phyloP scores from a whole-genome alignment of 176 grass and related monocot genomes.

The Coix lacrymajobi region DNA sequence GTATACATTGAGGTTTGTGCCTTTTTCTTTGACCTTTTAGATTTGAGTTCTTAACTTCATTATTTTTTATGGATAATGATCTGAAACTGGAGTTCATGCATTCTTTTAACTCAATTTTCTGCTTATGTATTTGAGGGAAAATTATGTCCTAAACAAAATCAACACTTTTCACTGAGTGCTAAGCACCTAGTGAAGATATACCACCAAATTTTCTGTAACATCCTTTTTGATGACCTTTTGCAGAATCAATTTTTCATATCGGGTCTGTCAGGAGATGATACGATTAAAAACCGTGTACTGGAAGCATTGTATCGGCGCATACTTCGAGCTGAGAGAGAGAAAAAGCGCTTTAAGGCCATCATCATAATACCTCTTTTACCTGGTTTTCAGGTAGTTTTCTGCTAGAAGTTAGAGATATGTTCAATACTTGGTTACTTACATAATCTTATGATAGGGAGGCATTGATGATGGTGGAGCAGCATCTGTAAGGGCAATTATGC shows the following conservation, averaged over 20 bases:
- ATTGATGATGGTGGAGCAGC: slow-evolving; percentile 96
- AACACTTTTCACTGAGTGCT: background rate
- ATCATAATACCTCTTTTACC: slow-evolving; percentile 92
- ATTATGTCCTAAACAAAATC: slow-evolving; percentile 6
- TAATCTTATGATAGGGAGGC: slow-evolving; percentile 63
- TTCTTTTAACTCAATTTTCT: slow-evolving; percentile 20
- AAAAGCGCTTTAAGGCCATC: slow-evolving; percentile 72
- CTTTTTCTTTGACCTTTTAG: background rate
- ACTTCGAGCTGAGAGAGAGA: slow-evolving; percentile 82
- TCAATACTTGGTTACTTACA: slow-evolving; percentile 8
- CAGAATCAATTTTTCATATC: slow-evolving; percentile 99
- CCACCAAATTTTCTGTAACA: slow-evolving; percentile 6
- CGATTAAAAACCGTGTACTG: slow-evolving; percentile 89
- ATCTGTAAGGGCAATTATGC: slow-evolving; percentile 99
- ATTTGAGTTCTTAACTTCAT: slow-evolving; percentile 7
- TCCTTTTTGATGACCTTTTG: slow-evolving; percentile 19
- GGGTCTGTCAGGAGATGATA: slow-evolving; percentile 88
- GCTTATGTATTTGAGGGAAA: background rate
- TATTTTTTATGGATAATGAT: slow-evolving; percentile 9
- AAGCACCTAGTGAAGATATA: background rate
- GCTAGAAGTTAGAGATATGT: slow-evolving; percentile 1
- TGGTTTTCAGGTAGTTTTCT: slow-evolving; percentile 79
- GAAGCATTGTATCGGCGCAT: slow-evolving; percentile 87
- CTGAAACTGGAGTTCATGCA: background rate
- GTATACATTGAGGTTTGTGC: slow-evolving; percentile 86